Base-by-base conservation (phyloP, 192 early-diverging fungal species). In the Coemansia sp. region DNA sequence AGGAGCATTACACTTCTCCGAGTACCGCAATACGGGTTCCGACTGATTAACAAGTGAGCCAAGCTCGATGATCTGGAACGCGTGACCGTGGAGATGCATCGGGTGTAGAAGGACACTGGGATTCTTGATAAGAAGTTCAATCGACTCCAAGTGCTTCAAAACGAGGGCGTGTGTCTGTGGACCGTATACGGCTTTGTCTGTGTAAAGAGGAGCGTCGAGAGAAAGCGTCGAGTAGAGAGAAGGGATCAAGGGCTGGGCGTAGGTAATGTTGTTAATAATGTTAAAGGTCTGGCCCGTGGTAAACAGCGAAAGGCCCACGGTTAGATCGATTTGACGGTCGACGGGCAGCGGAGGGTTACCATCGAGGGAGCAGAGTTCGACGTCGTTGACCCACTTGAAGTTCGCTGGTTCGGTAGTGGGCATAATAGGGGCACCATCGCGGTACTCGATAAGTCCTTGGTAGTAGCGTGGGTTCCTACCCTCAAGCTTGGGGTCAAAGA, bases 81-180 rank as follows among this genome's bases (percentile, higher is more conserved):
- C 69, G 71, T 92, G 90, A 5, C 92, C 92, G 78, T 96, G 94
- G 31, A 93, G 71, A 77, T 96, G 94, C 85, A 94, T 86, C 55
- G 86, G 68, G 43, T 96, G 94, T 47, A 76, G 66, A 54, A 87
- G 88, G 34, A 63, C 52, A 61, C 91, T 90, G 36, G 84, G 61
- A 78, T 95, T 96, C 64, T 87, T 87, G 41, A 95, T 72, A 29
- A 87, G 69, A 27, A 94, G 75, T 74, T 95, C 88, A 29, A 92
- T 61, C 20, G 75, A 72, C 7, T 91, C 68, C 67, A 88, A 44
- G 66, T 92, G 84, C 11, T 87, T 78, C 15, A 92, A 38, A 18
- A 93, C 86, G 60, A 82, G 66, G 13, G 90, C 77, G 15, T 89
- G 73, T 8, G 89, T 78, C 67, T 89, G 83, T 66, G 77, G 71